Evolutionary conservation across 1,284 basidiomycete species (phyloP).

Genomic region (Cryptococcus neoformans): DNA sequence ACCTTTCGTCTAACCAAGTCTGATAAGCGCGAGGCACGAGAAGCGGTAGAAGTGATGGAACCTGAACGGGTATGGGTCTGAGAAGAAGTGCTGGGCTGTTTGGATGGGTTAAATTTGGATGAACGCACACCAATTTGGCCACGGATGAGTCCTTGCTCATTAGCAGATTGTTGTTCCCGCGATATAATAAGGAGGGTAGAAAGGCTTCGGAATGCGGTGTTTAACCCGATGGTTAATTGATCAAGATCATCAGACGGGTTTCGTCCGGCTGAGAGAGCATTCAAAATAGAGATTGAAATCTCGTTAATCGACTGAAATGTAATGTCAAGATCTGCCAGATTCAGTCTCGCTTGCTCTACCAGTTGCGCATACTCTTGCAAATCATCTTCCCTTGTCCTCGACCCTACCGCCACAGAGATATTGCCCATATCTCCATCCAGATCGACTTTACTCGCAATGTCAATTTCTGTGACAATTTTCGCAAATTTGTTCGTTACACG

Average conservation of each 20-base stretch:
- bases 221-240: slow-evolving; percentile 10
- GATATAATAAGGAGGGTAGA: slow-evolving; percentile 30
- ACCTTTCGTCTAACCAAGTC: slow-evolving; percentile 6
- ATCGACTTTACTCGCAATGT: slow-evolving; percentile 46
- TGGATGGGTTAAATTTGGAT: slow-evolving; percentile 1
- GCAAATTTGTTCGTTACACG: slow-evolving; percentile 20
- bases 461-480: slow-evolving; percentile 24
- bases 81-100: background rate
- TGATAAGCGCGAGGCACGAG: slow-evolving; percentile 7
- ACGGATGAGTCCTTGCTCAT: slow-evolving; percentile 25
- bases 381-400: slow-evolving; percentile 22
- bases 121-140: slow-evolving; percentile 30
- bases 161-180: slow-evolving; percentile 28
- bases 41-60: slow-evolving; percentile 4
- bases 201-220: slow-evolving; percentile 21
- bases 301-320: slow-evolving; percentile 4
- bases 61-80: background rate
- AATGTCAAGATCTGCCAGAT: slow-evolving; percentile 35
- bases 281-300: slow-evolving; percentile 4
- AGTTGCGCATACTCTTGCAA: slow-evolving; percentile 32
- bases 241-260: background rate
- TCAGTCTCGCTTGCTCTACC: slow-evolving; percentile 32
- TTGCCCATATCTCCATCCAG: slow-evolving; percentile 38
- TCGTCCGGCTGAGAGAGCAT: background rate
- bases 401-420: slow-evolving; percentile 1